These are phyloP conservation scores for Xylariaceae sp. DNA, from an alignment of 2,329 filamentous ascomycete species.

Conservation along the genomic window DNA sequence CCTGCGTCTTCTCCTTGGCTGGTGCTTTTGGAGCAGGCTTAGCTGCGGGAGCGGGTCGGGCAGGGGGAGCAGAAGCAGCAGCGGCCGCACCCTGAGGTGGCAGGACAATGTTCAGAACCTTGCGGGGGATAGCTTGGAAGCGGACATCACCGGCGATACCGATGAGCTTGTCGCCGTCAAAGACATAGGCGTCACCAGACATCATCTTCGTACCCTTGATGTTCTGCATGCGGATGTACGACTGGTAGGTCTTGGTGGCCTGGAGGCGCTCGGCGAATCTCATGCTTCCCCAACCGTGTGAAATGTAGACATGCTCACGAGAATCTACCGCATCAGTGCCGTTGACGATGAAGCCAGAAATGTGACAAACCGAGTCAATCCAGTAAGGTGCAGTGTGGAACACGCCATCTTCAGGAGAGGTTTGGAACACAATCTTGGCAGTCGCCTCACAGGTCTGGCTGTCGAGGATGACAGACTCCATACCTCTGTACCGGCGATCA, in stretches of 20 bases:
- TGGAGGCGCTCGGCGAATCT: slow-evolving; percentile 45
- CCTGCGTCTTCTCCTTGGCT: slow-evolving; percentile 40
- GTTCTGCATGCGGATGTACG: slow-evolving; percentile 55
- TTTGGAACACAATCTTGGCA: slow-evolving; percentile 47
- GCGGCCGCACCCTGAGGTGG: slow-evolving; percentile 51
- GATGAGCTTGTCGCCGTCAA: slow-evolving; percentile 47
- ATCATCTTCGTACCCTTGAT: slow-evolving; percentile 47
- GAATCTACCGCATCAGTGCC: slow-evolving; percentile 52
- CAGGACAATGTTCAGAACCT: slow-evolving; percentile 60
- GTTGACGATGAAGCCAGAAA: slow-evolving; percentile 58
- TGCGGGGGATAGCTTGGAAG: slow-evolving; percentile 63
- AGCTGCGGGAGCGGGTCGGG: slow-evolving; percentile 33
- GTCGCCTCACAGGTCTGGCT: slow-evolving; percentile 50
- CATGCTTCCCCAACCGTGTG: slow-evolving; percentile 54
- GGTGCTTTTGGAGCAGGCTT: slow-evolving; percentile 35
- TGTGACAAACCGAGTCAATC: slow-evolving; percentile 55
- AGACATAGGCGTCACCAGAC: slow-evolving; percentile 50
- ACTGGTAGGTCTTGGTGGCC: slow-evolving; percentile 45
- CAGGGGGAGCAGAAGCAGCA: slow-evolving; percentile 32
- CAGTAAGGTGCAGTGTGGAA: slow-evolving; percentile 55
- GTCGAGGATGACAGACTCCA: slow-evolving; percentile 54
- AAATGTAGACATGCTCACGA: slow-evolving; percentile 52
- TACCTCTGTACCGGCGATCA: slow-evolving; percentile 48
- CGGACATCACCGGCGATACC: slow-evolving; percentile 52
- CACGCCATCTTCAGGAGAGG: slow-evolving; percentile 42